Percentiles rank a stretch among this genome's conserved stretches.
Conservation (phyloP, 2,329 filamentous ascomycete species). For the Epichloe elymi region DNA sequence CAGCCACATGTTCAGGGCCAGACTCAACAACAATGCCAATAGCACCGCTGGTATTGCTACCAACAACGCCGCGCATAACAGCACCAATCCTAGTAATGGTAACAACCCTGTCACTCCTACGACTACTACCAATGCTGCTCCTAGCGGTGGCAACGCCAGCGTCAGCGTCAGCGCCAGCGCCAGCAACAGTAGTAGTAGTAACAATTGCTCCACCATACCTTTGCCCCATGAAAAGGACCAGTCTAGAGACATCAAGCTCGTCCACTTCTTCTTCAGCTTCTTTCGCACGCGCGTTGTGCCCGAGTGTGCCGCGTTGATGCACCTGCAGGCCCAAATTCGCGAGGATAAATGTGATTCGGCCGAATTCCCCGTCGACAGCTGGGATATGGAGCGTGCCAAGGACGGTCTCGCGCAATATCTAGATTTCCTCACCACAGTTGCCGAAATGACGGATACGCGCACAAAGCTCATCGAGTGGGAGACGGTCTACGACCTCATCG, state of each 20-base stretch:
- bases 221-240: conserved; percentile 32
- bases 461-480: conserved; percentile 84
- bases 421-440: conserved; percentile 82
- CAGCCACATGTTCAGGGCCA: conserved; percentile 68
- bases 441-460: conserved; percentile 73
- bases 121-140: neutral
- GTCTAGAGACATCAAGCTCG: conserved; percentile 44
- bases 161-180: too few species aligned
- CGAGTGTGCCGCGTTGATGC: conserved; percentile 87
- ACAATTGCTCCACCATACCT: conserved; percentile 19
- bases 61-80: conserved; percentile 22
- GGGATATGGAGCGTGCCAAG: conserved; percentile 96
- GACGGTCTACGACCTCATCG: conserved; percentile 76
- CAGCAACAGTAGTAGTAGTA: conserved; percentile 14
- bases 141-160: conserved; percentile 13
- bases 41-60: neutral
- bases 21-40: conserved; percentile 25
- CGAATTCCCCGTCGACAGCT: conserved; percentile 87
- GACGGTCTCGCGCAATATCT: conserved; percentile 90
- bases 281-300: conserved; percentile 89
- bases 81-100: conserved; percentile 13
- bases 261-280: conserved; percentile 85
- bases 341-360: conserved; percentile 61
- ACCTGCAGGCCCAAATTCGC: conserved; percentile 81
- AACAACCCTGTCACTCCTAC: neutral